Evolutionary conservation across 164 flowering plant species (phyloP).

Genomic region (Umbilicus rupestris): DNA sequence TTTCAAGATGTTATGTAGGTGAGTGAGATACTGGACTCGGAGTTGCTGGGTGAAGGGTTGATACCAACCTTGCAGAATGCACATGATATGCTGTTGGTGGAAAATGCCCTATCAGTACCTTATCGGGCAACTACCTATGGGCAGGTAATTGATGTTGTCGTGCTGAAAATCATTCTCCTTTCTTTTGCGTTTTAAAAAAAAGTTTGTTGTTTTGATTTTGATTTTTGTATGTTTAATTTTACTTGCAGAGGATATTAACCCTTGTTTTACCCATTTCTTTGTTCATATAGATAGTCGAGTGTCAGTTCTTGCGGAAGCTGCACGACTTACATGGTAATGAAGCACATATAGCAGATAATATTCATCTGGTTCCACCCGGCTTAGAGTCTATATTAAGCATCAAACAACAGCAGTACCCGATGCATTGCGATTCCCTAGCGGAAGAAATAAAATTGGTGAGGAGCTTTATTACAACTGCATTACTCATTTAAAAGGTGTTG

Average conservation of each 20-base stretch:
- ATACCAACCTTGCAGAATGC: slow-evolving; percentile 94
- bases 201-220: too few relatives aligned
- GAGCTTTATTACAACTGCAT: slow-evolving; percentile 10
- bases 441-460: slow-evolving; percentile 68
- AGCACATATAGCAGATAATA: slow-evolving; percentile 39
- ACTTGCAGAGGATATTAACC: too few relatives aligned
- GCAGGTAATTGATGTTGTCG: slow-evolving; percentile 68
- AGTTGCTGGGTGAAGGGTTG: slow-evolving; percentile 86
- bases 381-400: slow-evolving; percentile 32
- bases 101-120: slow-evolving; percentile 69
- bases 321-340: slow-evolving; percentile 63
- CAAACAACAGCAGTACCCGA: slow-evolving; percentile 60
- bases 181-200: too few relatives aligned
- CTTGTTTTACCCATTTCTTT: too few relatives aligned
- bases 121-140: slow-evolving; percentile 71
- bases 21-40: slow-evolving; percentile 99
- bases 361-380: slow-evolving; percentile 59
- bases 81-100: slow-evolving; percentile 66
- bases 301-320: slow-evolving; percentile 55
- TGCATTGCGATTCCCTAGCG: slow-evolving; percentile 73
- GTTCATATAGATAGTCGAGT: slow-evolving; percentile 61
- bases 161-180: too few relatives aligned
- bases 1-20: slow-evolving; percentile 36
- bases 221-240: too few relatives aligned
- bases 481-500: slow-evolving; percentile 12